Evolutionary conservation across 176 grass and related monocot species (phyloP).

Genomic region (Avena insularis): DNA sequence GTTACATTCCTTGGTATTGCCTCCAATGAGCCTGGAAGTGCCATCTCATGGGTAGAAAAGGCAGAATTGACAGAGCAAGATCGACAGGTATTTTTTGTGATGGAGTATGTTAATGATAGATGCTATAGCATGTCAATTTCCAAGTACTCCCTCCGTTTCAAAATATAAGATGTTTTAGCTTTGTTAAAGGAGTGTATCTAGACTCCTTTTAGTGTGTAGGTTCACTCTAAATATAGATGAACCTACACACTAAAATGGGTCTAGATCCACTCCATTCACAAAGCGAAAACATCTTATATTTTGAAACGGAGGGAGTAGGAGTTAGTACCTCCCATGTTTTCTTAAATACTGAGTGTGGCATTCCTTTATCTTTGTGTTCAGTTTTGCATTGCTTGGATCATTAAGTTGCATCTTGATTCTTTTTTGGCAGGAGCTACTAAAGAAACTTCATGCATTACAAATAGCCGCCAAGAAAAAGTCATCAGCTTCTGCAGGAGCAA

Average conservation of each 20-base stretch:
- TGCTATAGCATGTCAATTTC: neutral
- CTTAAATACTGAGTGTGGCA: too few relatives aligned
- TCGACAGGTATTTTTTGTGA: conserved; percentile 46
- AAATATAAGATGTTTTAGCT: too few relatives aligned
- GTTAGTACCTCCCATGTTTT: neutral
- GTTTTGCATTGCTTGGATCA: neutral
- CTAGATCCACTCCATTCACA: too few relatives aligned
- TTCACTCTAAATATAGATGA: too few relatives aligned
- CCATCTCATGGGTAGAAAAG: conserved; percentile 64
- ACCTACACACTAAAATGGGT: too few relatives aligned
- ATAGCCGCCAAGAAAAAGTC: conserved; percentile 41
- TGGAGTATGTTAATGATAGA: neutral
- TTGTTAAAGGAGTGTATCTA: too few relatives aligned
- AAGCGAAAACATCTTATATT: too few relatives aligned
- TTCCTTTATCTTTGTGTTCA: neutral
- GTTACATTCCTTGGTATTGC: conserved; percentile 64
- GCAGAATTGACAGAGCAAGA: conserved; percentile 49
- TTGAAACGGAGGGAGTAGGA: neutral
- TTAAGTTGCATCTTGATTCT: conserved; percentile 8
- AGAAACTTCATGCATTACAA: conserved; percentile 47
- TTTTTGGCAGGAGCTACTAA: conserved; percentile 44
- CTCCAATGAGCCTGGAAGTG: conserved; percentile 49
- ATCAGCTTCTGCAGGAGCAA: conserved; percentile 13
- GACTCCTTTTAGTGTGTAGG: too few relatives aligned
- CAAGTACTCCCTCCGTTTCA: neutral